Evolutionary conservation across 139 green algal genomes (phyloP).

Genomic region (Asterochloris erici): DNA sequence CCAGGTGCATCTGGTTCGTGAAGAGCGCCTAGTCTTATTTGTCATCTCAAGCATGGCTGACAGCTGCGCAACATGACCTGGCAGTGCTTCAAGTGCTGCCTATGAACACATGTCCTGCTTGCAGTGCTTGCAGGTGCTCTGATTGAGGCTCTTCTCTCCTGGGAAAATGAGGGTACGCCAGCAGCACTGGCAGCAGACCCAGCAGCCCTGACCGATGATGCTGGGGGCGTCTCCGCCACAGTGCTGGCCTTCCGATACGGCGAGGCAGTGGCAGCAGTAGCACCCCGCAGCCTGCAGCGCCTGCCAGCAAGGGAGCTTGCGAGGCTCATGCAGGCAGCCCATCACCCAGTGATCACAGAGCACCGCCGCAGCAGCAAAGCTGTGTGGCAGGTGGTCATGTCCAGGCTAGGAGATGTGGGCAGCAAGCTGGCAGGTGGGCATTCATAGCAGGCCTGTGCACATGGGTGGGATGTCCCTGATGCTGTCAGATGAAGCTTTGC

Average conservation of each 20-base stretch:
- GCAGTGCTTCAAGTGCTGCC: not conserved
- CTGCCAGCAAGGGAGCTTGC: constrained; percentile 16
- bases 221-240: not conserved
- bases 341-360: constrained; percentile 59
- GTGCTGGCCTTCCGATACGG: not conserved
- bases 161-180: not conserved
- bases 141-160: not conserved
- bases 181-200: constrained; percentile 5
- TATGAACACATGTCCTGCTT: not conserved
- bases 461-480: not conserved
- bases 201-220: not conserved
- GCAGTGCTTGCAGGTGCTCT: not conserved
- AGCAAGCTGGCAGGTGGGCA: not conserved
- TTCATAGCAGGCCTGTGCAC: not conserved
- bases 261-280: not conserved
- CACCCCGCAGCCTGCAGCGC: not conserved
- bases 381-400: constrained; percentile 3
- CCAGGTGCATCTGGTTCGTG: not conserved
- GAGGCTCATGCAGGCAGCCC: constrained; percentile 52
- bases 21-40: too few species aligned
- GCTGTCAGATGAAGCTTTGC: not conserved
- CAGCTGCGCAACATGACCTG: too few species aligned
- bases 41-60: too few species aligned
- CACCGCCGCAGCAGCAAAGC: not conserved
- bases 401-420: not conserved